Evolutionary conservation across 331 rosid genomes (phyloP), one percentile per base, ranked within the genome.

Genomic region (Phaseolus coccineus): DNA sequence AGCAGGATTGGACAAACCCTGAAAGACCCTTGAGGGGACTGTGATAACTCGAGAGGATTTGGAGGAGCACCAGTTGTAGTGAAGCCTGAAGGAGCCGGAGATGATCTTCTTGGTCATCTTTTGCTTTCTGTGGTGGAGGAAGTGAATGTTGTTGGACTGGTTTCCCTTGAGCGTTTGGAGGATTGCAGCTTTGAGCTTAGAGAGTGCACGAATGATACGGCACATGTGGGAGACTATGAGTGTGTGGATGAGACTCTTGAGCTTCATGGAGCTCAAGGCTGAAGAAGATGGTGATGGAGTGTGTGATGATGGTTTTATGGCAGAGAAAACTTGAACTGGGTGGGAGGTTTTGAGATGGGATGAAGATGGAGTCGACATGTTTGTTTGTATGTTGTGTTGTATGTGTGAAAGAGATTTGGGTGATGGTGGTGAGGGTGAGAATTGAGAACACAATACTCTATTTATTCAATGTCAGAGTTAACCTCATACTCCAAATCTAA

Each of bases 61-160:
- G 1, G 98, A 91, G 58, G 97, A 91, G 67, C 91, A 84, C 94
- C 97, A 96, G 44, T 96, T 91, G 51, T 93, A 96, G 89, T 93
- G 99, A 44, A 96, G 86, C 52, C 99, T 82, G 69, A 96, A 96
- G 4, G 99, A 96, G 2, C 99, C 99, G 12, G 91, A 73, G 42
- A 91, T 69, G 9, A 91, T 63, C 52, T 87, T 94, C 16, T 79
- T 77, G 47, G 66, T 84, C 66, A 67, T 42, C n/a, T 67, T 67
- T 6, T 42, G 77, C n/a, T 40, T 48, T 5, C 77, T 85, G 37
- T 19, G 40, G 42, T 22, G 13, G 8, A 37, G 11, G 15, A 39
- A 27, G 52, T 1, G 55, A 58, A 46, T 13, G 51, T 55, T 77
- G 42, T 58, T 71, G 77, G 86, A 77, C 37, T 85, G 80, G 74